Evolutionary conservation across 495 filamentous ascomycete genomes (phyloP).

Genomic region (Xylaria scruposa): DNA sequence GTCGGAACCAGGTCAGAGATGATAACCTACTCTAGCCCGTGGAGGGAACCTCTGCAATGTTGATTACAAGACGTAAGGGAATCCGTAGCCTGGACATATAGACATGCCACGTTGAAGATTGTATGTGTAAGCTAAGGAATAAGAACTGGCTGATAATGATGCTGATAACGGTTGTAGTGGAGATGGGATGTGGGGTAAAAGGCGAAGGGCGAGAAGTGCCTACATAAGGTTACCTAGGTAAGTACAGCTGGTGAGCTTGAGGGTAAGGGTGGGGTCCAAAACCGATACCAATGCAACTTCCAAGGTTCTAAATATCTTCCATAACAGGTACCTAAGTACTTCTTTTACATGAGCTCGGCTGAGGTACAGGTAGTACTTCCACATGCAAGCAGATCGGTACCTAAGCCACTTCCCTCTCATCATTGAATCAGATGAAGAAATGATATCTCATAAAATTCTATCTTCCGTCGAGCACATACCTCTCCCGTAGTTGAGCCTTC

Average conservation of each 20-base stretch:
- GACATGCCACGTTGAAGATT: slow-evolving; percentile 22
- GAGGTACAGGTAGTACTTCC: neutral
- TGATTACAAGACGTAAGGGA: slow-evolving; percentile 13
- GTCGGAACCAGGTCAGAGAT: slow-evolving; percentile 19
- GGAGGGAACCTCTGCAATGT: neutral
- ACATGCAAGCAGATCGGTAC: slow-evolving; percentile 2
- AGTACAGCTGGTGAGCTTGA: neutral
- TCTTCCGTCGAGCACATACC: neutral
- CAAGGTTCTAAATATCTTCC: neutral
- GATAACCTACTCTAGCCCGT: neutral
- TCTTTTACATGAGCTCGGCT: neutral
- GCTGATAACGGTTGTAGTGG: slow-evolving; percentile 4
- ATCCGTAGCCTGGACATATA: neutral
- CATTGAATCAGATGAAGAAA: neutral
- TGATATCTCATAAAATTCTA: slow-evolving; percentile 12
- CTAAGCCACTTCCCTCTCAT: neutral
- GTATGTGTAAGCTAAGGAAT: slow-evolving; percentile 15
- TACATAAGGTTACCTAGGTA: slow-evolving; percentile 1
- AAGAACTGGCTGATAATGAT: slow-evolving; percentile 15
- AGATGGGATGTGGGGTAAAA: slow-evolving; percentile 4
- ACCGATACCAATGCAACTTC: neutral
- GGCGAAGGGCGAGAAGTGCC: neutral
- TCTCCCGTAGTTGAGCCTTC: neutral
- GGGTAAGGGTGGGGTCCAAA: slow-evolving; percentile 4
- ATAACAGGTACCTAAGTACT: neutral